Percentiles rank a stretch among this genome's conserved stretches.
Evolutionary conservation across 139 green algal species (phyloP).

Genomic region (Helicosporidium sp.): DNA sequence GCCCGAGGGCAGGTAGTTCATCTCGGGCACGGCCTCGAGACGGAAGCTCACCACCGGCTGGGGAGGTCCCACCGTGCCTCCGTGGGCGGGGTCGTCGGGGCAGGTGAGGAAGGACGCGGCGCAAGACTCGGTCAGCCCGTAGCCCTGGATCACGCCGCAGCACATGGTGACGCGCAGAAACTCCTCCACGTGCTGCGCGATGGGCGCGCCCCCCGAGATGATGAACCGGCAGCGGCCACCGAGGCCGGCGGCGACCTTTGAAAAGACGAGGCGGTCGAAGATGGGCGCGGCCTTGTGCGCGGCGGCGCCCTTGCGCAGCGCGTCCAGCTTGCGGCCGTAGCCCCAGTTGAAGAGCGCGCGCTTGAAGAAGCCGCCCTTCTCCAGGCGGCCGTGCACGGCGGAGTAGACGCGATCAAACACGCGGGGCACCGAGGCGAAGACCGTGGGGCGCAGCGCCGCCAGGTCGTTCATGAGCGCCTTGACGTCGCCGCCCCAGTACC

Average conservation of each 20-base stretch:
- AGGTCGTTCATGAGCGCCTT: slow-evolving; percentile 66
- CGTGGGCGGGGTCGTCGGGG: slow-evolving; percentile 26
- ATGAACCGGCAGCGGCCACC: slow-evolving; percentile 31
- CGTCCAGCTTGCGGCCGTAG: slow-evolving; percentile 51
- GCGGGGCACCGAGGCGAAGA: slow-evolving; percentile 83
- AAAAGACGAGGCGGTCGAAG: slow-evolving; percentile 51
- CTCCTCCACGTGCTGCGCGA: slow-evolving; percentile 39
- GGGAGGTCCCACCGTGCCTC: slow-evolving; percentile 60
- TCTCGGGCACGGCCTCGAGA: slow-evolving; percentile 75
- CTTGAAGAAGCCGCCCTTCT: slow-evolving; percentile 27
- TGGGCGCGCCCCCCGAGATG: slow-evolving; percentile 40
- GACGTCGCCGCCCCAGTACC: slow-evolving; percentile 63
- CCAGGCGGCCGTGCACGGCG: slow-evolving; percentile 35
- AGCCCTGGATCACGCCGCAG: slow-evolving; percentile 48
- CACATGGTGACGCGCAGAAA: slow-evolving; percentile 36
- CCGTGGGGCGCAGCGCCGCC: slow-evolving; percentile 55
- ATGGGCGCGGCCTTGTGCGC: slow-evolving; percentile 42
- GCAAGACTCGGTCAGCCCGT: slow-evolving; percentile 76
- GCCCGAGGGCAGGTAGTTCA: slow-evolving; percentile 66
- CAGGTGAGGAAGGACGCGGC: slow-evolving; percentile 51
- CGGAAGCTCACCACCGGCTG: slow-evolving; percentile 44
- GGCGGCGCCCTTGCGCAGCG: slow-evolving; percentile 29
- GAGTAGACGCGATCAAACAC: slow-evolving; percentile 92
- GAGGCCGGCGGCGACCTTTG: slow-evolving; percentile 38
- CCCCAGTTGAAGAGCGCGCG: slow-evolving; percentile 58